These are phyloP conservation scores for Micractinium conductrix DNA, from an alignment of 139 green algal genomes.

Conservation along the genomic window DNA sequence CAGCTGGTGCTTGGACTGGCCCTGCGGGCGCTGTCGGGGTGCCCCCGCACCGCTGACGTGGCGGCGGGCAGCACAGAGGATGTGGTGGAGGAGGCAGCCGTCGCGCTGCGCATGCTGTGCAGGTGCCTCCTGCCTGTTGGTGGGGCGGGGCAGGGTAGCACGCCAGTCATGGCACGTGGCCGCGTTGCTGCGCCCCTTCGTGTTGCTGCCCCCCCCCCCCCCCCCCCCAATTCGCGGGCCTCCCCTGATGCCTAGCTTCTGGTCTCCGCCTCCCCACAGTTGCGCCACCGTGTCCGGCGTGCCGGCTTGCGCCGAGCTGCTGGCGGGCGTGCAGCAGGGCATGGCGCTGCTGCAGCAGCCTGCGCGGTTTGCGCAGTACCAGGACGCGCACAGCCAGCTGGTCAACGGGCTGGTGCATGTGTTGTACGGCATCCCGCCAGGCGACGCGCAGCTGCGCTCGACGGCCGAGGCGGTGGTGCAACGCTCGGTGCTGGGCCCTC, in stretches of 20 bases:
- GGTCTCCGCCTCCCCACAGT: neutral
- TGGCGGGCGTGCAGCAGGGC: constrained; percentile 6
- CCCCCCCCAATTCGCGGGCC: neutral
- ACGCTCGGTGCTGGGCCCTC: neutral
- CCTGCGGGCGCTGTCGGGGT: neutral
- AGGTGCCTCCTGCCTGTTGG: neutral
- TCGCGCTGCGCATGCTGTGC: constrained; percentile 31
- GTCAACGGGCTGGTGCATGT: constrained; percentile 28
- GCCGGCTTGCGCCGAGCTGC: neutral
- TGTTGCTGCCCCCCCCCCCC: neutral
- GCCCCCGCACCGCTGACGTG: neutral
- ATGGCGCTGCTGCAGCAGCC: constrained; percentile 17
- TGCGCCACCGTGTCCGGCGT: neutral
- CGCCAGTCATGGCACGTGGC: neutral
- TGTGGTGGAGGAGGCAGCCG: neutral
- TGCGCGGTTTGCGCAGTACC: neutral
- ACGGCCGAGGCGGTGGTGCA: constrained; percentile 11
- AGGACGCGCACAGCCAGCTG: constrained; percentile 13
- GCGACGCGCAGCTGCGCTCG: neutral
- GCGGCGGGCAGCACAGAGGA: neutral
- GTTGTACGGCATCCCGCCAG: neutral
- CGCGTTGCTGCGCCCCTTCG: neutral
- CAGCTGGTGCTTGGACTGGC: constrained; percentile 6
- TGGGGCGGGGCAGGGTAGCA: neutral
- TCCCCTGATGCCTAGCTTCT: neutral